Base-by-base conservation (phyloP, 78 protist genomes). In the slime mould (Dictyostelium discoideum) region DNA sequence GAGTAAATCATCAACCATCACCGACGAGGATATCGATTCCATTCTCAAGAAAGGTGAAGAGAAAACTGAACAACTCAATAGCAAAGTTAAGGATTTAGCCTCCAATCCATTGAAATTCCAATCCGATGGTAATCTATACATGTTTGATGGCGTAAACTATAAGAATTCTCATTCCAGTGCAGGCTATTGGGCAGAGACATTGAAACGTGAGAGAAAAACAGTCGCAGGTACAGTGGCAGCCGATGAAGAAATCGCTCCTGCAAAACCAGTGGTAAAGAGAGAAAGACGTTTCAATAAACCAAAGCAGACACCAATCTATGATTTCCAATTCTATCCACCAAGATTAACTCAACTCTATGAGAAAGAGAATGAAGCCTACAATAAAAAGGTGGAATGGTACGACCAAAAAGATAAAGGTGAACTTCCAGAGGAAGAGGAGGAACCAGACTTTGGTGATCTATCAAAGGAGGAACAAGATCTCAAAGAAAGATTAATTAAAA, bases 91-190 rank as follows among this genome's bases (percentile, higher is more conserved):
- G n/a, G 85, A 50, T 57, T 40, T 72, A 16, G 76, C 48, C 10
- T 2, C n/a, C 10, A 46, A 57, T 44, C 93, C 95, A 32, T 11
- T 84, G 16, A 86, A 81, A 32, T 92, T 98, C 85, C 46, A 72
- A 54, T 48, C 92, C 10, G 97, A 89, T 63, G 96, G 93, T 18
- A 86, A 87, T 40, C 78, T 98, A 87, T 98, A 98, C 85, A 90
- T 95, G 50, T 98, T 98, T 78, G 98, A 98, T n/a, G 99, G 99
- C 54, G 94, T 96, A 8, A 96, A 98, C 72, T 98, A 89, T 86
- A 63, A 54, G 57, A 37, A 54, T 16, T n/a, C 84, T 6, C 87
- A 86, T 26, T 8, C 57, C 3, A 32, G 48, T 3, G 11, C 73
- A 5, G n/a, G 10, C 5, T 18, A 72, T 40, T 95, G 92, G 94